phyloP scores from a whole-genome alignment of 2,329 filamentous ascomycete genomes.

The Fusarium nurragi region DNA sequence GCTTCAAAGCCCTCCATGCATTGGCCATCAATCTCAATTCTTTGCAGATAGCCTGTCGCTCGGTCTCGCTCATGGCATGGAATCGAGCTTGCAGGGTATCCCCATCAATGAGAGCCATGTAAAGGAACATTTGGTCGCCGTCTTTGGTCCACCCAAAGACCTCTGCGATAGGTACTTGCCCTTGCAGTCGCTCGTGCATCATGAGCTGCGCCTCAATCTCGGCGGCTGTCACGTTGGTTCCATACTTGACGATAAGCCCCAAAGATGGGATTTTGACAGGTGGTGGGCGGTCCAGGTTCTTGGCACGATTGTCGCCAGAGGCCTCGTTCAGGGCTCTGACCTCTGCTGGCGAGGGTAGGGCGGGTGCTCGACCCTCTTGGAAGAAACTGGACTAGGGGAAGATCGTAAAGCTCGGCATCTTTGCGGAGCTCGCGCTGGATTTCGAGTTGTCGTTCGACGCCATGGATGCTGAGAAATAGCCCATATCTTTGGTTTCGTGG shows the following conservation, averaged over 20 bases:
- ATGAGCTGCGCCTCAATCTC: constrained; percentile 46
- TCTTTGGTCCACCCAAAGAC: constrained; percentile 50
- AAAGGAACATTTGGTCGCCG: constrained; percentile 40
- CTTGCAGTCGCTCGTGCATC: constrained; percentile 42
- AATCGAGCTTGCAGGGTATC: constrained; percentile 37
- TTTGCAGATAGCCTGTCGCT: constrained; percentile 43
- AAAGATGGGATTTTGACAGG: constrained; percentile 48
- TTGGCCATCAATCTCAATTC: constrained; percentile 43
- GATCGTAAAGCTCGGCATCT: not conserved
- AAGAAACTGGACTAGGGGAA: constrained; percentile 35
- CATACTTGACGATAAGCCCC: constrained; percentile 50
- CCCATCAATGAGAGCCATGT: constrained; percentile 40
- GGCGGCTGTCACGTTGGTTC: constrained; percentile 42
- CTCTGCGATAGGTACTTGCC: constrained; percentile 37
- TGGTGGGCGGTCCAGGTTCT: constrained; percentile 40
- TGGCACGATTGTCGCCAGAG: constrained; percentile 24
- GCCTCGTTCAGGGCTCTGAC: constrained; percentile 44
- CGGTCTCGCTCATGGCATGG: constrained; percentile 20
- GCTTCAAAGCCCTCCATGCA: constrained; percentile 30
- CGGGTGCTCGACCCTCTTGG: constrained; percentile 28
- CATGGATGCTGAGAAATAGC: not conserved
- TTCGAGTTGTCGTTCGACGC: not conserved
- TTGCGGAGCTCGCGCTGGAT: not conserved
- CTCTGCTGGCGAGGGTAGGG: constrained; percentile 45
- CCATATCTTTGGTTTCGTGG: too few relatives aligned